Conservation (phyloP, 2,329 filamentous ascomycete genomes). For the Aspergillus novofumigatus region DNA sequence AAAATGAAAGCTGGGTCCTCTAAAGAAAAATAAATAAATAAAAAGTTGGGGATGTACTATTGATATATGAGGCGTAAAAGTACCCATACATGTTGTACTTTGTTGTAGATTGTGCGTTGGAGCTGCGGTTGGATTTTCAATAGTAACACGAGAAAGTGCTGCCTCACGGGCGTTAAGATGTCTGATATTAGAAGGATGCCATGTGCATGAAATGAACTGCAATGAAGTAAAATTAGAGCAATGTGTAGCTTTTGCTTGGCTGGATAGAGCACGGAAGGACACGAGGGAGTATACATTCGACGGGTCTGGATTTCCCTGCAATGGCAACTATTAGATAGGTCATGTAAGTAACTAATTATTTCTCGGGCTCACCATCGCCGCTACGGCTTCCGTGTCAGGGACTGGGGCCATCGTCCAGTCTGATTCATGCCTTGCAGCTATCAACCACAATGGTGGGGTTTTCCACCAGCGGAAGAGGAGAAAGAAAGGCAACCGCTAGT, state of each 20-base stretch:
- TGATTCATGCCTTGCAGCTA: background rate
- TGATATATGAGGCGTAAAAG: too few species aligned
- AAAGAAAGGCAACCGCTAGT: constrained; percentile 3
- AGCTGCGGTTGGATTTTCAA: background rate
- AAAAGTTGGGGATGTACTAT: too few species aligned
- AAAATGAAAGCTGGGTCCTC: background rate
- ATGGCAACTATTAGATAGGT: background rate
- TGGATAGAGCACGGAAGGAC: background rate
- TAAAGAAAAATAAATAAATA: too few species aligned
- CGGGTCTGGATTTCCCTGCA: background rate
- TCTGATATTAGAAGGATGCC: too few species aligned
- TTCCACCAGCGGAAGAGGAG: background rate
- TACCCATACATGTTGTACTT: too few species aligned
- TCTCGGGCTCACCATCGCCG: background rate
- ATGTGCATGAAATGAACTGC: background rate
- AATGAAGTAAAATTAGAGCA: background rate
- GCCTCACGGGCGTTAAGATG: background rate
- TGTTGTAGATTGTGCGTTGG: background rate
- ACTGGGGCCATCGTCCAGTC: background rate
- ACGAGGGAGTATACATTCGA: background rate
- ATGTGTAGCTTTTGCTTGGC: background rate
- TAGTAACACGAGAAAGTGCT: background rate
- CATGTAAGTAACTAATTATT: background rate
- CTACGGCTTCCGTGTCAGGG: background rate
- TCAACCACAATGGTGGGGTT: background rate